phyloP scores from a whole-genome alignment of 2,329 filamentous ascomycete species.

The Ceratocystiopsis sp. region DNA sequence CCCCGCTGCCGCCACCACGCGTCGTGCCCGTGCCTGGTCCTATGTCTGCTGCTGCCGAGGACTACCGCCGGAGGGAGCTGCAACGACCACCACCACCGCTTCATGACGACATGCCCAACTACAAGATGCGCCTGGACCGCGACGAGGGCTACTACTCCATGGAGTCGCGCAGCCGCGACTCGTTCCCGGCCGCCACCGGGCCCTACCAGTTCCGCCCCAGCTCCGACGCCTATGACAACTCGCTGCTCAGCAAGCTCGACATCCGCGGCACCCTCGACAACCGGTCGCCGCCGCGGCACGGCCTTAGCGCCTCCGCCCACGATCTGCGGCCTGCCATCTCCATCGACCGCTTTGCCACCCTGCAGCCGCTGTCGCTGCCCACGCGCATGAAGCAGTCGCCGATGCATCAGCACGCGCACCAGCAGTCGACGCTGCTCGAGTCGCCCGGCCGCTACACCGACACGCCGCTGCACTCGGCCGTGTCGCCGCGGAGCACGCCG shows the following conservation, averaged over 20 bases:
- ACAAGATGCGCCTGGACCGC: slow-evolving; percentile 9
- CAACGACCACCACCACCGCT: neutral
- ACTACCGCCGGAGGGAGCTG: slow-evolving; percentile 7
- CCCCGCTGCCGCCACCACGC: slow-evolving; percentile 20
- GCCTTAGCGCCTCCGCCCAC: slow-evolving; percentile 21
- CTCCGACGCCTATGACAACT: slow-evolving; percentile 30
- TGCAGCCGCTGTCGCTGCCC: slow-evolving; percentile 30
- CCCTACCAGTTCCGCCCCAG: slow-evolving; percentile 29
- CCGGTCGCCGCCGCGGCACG: slow-evolving; percentile 24
- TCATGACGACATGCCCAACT: slow-evolving; percentile 8
- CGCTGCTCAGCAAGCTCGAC: slow-evolving; percentile 39
- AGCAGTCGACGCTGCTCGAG: slow-evolving; percentile 19
- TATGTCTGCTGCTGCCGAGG: slow-evolving; percentile 5
- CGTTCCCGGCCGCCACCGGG: slow-evolving; percentile 14
- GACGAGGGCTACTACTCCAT: slow-evolving; percentile 12
- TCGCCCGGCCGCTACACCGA: slow-evolving; percentile 27
- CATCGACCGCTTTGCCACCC: slow-evolving; percentile 19
- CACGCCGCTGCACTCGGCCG: slow-evolving; percentile 28
- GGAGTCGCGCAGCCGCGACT: slow-evolving; percentile 7
- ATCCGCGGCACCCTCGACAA: slow-evolving; percentile 27
- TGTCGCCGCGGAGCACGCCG: slow-evolving; percentile 27
- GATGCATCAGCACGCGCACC: slow-evolving; percentile 8
- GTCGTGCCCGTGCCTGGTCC: slow-evolving; percentile 15
- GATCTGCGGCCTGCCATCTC: slow-evolving; percentile 9
- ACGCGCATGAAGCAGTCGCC: slow-evolving; percentile 20